Conservation (phyloP, 257 asterid genomes). For the Nicotiana paniculata region DNA sequence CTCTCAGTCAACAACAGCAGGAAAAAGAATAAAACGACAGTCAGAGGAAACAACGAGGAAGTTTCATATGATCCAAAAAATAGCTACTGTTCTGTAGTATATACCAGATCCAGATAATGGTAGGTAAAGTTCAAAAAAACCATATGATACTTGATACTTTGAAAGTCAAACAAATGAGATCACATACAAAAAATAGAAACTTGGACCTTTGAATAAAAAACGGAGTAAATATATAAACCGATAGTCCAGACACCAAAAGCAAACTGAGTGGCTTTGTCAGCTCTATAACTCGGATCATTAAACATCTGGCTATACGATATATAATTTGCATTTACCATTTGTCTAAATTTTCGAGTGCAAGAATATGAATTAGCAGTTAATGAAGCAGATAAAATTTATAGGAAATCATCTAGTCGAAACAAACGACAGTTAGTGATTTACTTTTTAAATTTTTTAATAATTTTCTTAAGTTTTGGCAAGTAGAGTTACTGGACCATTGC, state of each 20-base stretch:
- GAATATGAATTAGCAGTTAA: not conserved
- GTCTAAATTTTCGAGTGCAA: no score
- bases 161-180: conserved; percentile 14
- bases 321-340: not conserved
- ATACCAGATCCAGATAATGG: not conserved
- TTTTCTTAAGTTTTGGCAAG: not conserved
- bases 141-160: not conserved
- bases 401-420: not conserved
- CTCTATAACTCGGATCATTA: not conserved
- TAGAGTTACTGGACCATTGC: no score
- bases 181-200: not conserved
- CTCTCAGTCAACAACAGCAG: not conserved
- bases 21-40: not conserved
- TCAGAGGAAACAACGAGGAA: not conserved
- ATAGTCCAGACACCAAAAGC: not conserved
- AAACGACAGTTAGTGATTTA: not conserved
- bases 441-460: no score
- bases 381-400: not conserved
- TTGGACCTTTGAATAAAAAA: not conserved
- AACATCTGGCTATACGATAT: not conserved
- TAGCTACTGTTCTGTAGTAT: not conserved
- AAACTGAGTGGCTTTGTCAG: not conserved
- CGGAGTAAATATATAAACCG: not conserved
- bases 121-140: not conserved
- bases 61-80: not conserved